Conservation (phyloP, 2,329 filamentous ascomycete species). For the Diaporthe citrichinensis region DNA sequence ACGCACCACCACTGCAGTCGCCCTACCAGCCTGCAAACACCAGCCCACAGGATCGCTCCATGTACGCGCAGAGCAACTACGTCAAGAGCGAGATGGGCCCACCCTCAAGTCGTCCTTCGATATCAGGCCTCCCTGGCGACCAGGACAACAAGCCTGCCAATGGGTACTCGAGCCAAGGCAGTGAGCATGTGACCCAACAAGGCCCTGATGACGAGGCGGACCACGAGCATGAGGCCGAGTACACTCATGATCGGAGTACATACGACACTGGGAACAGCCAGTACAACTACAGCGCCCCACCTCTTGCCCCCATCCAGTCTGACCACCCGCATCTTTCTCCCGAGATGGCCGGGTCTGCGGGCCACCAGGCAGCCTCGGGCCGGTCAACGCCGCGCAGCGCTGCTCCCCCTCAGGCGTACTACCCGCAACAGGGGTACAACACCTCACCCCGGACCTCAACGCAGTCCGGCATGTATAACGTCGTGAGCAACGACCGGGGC, state of each 20-base stretch:
- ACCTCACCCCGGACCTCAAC: constrained; percentile 81
- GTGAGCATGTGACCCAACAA: constrained; percentile 67
- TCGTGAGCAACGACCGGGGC: constrained; percentile 85
- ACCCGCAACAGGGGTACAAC: constrained; percentile 79
- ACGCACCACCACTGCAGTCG: constrained; percentile 75
- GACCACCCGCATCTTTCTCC: constrained; percentile 84
- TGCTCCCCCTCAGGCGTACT: constrained; percentile 79
- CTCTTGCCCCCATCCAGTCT: constrained; percentile 75
- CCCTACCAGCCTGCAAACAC: constrained; percentile 77
- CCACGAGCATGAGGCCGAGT: constrained; percentile 84
- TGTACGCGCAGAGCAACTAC: constrained; percentile 80
- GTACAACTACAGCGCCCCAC: constrained; percentile 83
- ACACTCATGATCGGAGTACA: constrained; percentile 84
- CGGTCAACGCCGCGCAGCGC: constrained; percentile 89
- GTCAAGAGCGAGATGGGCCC: constrained; percentile 92
- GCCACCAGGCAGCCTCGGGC: constrained; percentile 84
- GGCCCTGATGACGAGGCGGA: constrained; percentile 77
- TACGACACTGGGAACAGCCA: constrained; percentile 81
- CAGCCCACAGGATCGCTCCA: constrained; percentile 70
- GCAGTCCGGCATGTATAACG: constrained; percentile 88
- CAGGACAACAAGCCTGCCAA: constrained; percentile 76
- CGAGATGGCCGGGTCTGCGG: constrained; percentile 86
- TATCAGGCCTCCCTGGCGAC: constrained; percentile 66
- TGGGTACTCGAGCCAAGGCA: constrained; percentile 67
- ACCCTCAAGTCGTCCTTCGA: constrained; percentile 74